These are phyloP conservation scores for Penicillium thymicola DNA, from an alignment of 2,329 filamentous ascomycete genomes.

Conservation along the genomic window DNA sequence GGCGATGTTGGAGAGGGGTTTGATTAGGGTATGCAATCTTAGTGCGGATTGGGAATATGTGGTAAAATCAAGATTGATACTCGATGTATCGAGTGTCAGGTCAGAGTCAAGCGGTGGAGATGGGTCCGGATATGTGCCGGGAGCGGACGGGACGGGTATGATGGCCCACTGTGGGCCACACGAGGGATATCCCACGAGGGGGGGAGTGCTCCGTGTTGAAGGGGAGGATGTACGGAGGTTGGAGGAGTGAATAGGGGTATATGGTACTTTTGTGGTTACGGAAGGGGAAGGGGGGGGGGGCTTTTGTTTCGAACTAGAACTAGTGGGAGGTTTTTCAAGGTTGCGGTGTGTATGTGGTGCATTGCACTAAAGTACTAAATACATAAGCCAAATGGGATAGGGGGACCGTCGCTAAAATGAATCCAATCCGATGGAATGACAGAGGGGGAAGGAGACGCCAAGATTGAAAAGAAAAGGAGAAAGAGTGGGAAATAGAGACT, in stretches of 20 bases:
- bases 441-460: neutral
- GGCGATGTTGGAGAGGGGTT: neutral
- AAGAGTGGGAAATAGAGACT: neutral
- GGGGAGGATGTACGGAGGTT: too few species aligned
- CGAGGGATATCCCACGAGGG: neutral
- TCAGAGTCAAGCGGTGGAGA: neutral
- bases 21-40: too few species aligned
- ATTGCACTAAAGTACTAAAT: constrained; percentile 12
- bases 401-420: constrained; percentile 18
- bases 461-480: neutral
- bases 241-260: neutral
- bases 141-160: constrained; percentile 1
- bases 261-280: neutral
- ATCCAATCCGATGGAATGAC: constrained; percentile 1
- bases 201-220: too few species aligned
- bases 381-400: constrained; percentile 13
- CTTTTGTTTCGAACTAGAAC: neutral
- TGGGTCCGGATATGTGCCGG: neutral
- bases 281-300: neutral
- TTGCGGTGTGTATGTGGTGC: neutral
- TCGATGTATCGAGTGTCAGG: neutral
- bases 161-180: constrained; percentile 5
- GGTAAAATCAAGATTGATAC: neutral
- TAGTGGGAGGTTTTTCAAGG: neutral
- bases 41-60: neutral